Conservation (phyloP, 441 rosid genomes). For the Bocquillonia castaneifolia region DNA sequence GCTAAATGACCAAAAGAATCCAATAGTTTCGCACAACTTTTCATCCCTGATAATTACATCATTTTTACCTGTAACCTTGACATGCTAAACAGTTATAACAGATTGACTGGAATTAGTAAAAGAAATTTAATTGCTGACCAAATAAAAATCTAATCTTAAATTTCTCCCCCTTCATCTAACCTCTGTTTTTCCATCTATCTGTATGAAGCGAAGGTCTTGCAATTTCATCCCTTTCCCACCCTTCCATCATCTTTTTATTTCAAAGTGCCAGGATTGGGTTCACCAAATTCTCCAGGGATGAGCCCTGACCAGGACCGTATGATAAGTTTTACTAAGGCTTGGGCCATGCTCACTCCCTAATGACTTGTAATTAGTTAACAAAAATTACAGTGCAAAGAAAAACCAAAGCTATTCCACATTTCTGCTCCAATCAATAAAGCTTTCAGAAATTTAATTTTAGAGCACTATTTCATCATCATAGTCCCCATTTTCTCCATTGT, state of each 20-base stretch:
- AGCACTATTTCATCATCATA: not conserved
- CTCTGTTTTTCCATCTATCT: too few relatives aligned
- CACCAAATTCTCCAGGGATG: too few relatives aligned
- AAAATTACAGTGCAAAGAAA: not conserved
- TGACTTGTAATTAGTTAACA: not conserved
- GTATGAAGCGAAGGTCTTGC: too few relatives aligned
- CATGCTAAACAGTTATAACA: not conserved
- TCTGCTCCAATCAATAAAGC: not conserved
- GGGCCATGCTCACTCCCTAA: not conserved
- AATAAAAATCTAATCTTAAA: not conserved
- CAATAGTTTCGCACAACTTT: not conserved
- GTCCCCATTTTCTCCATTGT: not conserved
- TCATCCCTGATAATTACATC: not conserved
- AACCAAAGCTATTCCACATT: not conserved
- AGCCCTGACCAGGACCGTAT: too few relatives aligned
- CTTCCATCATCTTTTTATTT: not conserved
- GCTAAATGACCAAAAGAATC: not conserved
- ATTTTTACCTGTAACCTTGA: not conserved
- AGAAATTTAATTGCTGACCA: not conserved
- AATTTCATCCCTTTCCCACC: not conserved
- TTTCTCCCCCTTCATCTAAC: not conserved
- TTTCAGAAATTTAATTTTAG: not conserved
- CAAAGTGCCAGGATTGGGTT: too few relatives aligned
- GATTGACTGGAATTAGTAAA: not conserved
- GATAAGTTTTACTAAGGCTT: too few relatives aligned